Evolutionary conservation across 805 yeast genomes (phyloP).

Genomic region (Lachancea kluyveri): DNA sequence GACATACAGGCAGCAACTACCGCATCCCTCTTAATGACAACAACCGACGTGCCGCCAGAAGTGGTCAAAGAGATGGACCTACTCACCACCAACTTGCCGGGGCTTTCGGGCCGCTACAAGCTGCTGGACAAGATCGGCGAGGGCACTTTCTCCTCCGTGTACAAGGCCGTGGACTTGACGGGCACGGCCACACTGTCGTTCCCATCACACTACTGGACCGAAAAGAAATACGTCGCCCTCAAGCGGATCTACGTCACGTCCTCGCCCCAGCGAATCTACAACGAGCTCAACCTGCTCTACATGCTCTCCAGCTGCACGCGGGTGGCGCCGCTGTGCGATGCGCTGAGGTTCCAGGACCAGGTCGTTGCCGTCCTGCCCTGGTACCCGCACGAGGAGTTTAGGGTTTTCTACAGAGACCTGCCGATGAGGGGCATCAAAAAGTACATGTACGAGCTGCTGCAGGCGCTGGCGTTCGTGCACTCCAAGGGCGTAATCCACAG

Average conservation of each 20-base stretch:
- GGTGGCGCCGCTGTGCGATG: slow-evolving; percentile 88
- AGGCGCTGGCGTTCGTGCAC: slow-evolving; percentile 66
- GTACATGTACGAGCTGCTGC: slow-evolving; percentile 74
- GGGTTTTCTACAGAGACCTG: slow-evolving; percentile 76
- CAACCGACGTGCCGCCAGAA: slow-evolving; percentile 47
- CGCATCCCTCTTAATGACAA: too few species aligned
- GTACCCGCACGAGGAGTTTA: slow-evolving; percentile 84
- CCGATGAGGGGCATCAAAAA: slow-evolving; percentile 73
- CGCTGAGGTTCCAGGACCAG: slow-evolving; percentile 82
- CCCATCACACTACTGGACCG: slow-evolving; percentile 27
- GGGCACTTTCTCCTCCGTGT: slow-evolving; percentile 89
- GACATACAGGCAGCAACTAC: too few species aligned
- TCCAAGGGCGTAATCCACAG: slow-evolving; percentile 77
- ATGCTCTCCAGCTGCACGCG: slow-evolving; percentile 59
- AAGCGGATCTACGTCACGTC: slow-evolving; percentile 93
- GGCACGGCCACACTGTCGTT: slow-evolving; percentile 26
- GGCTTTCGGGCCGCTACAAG: slow-evolving; percentile 33
- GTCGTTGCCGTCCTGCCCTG: slow-evolving; percentile 89
- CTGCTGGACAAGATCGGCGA: slow-evolving; percentile 51
- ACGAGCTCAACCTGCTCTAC: slow-evolving; percentile 76
- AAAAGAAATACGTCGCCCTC: slow-evolving; percentile 61
- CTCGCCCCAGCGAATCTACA: slow-evolving; percentile 84
- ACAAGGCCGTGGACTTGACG: slow-evolving; percentile 34
- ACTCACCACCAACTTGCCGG: slow-evolving; percentile 49
- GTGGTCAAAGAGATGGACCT: slow-evolving; percentile 52